Evolutionary conservation across 116 monocot genomes (phyloP).

Genomic region (Trichopus zeylanicus): DNA sequence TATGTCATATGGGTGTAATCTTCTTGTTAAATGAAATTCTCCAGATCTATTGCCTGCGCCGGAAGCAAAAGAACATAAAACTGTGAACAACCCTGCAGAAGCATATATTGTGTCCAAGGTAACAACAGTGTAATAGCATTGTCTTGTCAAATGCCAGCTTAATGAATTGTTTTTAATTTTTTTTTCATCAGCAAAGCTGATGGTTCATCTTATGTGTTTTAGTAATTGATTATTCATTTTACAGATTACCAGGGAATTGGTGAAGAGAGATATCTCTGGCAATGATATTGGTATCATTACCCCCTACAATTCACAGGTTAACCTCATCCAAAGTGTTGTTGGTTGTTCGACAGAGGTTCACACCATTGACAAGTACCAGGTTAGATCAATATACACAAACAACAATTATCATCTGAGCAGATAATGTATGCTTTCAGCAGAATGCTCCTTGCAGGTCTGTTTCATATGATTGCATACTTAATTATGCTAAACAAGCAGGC

Average conservation of each 20-base stretch:
- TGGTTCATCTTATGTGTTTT: background rate
- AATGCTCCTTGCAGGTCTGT: background rate
- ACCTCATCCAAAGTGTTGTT: slow-evolving; percentile 42
- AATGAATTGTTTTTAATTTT: too few species aligned
- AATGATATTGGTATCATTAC: slow-evolving; percentile 84
- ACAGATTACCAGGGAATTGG: slow-evolving; percentile 49
- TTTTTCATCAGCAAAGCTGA: background rate
- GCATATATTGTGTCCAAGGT: slow-evolving; percentile 72
- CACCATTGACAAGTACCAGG: slow-evolving; percentile 97
- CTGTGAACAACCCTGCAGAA: slow-evolving; percentile 66
- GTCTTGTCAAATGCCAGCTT: background rate
- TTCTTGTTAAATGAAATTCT: slow-evolving; percentile 4
- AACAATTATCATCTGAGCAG: background rate
- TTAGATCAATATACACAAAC: slow-evolving; percentile 2
- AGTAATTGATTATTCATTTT: too few species aligned
- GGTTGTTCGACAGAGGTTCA: slow-evolving; percentile 65
- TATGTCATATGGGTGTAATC: background rate
- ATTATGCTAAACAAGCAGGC: background rate
- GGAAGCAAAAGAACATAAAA: slow-evolving; percentile 52
- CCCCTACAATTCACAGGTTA: slow-evolving; percentile 88
- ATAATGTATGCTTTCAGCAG: background rate
- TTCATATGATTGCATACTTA: background rate
- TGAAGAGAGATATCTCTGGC: slow-evolving; percentile 43
- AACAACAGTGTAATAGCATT: background rate
- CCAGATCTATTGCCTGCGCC: slow-evolving; percentile 66